phyloP scores from a whole-genome alignment of 495 filamentous ascomycete species.

The Letharia lupina region DNA sequence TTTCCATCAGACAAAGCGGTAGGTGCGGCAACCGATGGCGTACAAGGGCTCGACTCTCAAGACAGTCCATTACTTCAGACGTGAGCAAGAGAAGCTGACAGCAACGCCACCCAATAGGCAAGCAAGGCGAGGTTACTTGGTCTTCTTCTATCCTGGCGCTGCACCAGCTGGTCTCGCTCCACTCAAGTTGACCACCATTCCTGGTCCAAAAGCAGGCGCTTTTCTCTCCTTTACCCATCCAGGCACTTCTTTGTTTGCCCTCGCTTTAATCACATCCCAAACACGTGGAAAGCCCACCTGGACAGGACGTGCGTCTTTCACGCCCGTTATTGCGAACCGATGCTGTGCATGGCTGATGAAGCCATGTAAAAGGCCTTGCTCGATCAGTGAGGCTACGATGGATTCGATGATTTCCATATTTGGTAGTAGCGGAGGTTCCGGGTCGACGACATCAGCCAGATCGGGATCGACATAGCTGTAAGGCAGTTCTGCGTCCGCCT shows the following conservation, averaged over 20 bases:
- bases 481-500: slow-evolving; percentile 7
- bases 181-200: slow-evolving; percentile 44
- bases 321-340: slow-evolving; percentile 75
- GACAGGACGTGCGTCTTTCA: slow-evolving; percentile 53
- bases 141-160: neutral
- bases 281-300: slow-evolving; percentile 55
- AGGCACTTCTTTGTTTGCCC: slow-evolving; percentile 42
- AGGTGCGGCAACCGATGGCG: neutral
- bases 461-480: slow-evolving; percentile 37
- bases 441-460: slow-evolving; percentile 28
- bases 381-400: slow-evolving; percentile 65
- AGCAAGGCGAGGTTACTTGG: neutral
- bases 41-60: neutral
- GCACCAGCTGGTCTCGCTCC: slow-evolving; percentile 46
- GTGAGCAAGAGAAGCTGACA: neutral
- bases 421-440: slow-evolving; percentile 20
- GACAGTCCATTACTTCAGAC: neutral
- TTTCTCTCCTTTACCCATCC: slow-evolving; percentile 45
- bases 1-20: neutral
- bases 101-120: neutral
- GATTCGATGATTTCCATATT: slow-evolving; percentile 62
- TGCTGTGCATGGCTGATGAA: slow-evolving; percentile 70
- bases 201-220: slow-evolving; percentile 30
- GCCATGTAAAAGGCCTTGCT: slow-evolving; percentile 76
- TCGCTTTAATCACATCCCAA: slow-evolving; percentile 47